Percentiles rank a stretch among this genome's conserved stretches.
Conservation (phyloP, 163 green algal species). For the Scenedesmus sp. region DNA sequence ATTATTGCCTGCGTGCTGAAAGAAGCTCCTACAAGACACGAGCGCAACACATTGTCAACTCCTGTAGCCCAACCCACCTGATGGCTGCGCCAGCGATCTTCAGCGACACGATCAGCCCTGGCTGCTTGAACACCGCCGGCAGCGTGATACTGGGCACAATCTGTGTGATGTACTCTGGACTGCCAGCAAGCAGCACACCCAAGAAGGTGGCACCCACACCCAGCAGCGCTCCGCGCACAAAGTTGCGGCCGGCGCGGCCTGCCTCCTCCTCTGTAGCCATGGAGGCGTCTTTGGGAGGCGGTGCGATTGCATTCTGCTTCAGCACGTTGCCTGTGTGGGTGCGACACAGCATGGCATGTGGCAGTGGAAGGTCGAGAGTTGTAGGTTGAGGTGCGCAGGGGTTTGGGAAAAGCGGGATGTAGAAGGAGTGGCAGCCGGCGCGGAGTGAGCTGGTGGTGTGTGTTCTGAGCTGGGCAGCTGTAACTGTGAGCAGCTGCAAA, state of each 20-base stretch:
- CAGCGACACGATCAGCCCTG: slow-evolving; percentile 56
- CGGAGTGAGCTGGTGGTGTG: neutral
- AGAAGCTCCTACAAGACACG: no score
- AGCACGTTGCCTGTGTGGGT: slow-evolving; percentile 66
- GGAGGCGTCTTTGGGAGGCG: slow-evolving; percentile 64
- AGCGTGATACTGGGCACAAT: slow-evolving; percentile 49
- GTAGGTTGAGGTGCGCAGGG: no score
- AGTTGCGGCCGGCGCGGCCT: slow-evolving; percentile 65
- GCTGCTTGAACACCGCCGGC: slow-evolving; percentile 41
- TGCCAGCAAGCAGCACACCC: slow-evolving; percentile 62
- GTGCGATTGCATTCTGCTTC: slow-evolving; percentile 75
- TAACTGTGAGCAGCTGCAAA: neutral
- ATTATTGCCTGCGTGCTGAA: no score
- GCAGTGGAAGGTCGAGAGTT: neutral
- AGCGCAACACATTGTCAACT: neutral
- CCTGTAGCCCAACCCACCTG: neutral
- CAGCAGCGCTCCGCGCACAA: slow-evolving; percentile 69
- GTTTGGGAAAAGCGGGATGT: neutral
- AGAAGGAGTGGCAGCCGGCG: neutral
- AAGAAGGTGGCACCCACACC: slow-evolving; percentile 65
- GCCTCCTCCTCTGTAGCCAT: slow-evolving; percentile 66
- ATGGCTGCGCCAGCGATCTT: slow-evolving; percentile 33
- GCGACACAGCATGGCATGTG: neutral
- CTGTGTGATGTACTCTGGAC: slow-evolving; percentile 60
- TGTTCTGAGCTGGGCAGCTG: neutral